Base-by-base conservation (phyloP, 2,329 filamentous ascomycete genomes). In the Colletotrichum musae region DNA sequence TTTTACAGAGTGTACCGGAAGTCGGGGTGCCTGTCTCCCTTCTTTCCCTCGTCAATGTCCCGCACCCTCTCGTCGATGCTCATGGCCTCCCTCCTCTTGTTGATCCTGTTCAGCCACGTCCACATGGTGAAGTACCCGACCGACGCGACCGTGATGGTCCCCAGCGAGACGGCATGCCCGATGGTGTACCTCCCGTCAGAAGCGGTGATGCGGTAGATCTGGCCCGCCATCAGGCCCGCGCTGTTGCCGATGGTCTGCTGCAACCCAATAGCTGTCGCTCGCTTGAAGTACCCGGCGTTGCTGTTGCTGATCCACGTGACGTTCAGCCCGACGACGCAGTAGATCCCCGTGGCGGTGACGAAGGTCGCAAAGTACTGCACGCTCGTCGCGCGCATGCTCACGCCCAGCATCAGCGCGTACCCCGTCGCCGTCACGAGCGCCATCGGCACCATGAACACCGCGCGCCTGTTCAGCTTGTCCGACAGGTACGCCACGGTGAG, bases 341-440 rank as follows among this genome's bases (percentile, higher is more conserved):
- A 68, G 1, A 70, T 68, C 0, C 68, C 64, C 0, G 68, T 70
- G 0, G 64, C 68, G 0, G 64, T 67, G 4, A 70, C 58, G 2
- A 70, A 68, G 0, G 64, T 70, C 0, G 68, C 68, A 13, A 70
- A 67, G 43, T 70, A 70, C 6, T 63, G 58, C 6, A 68, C 68
- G 5, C 21, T 13, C 0, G 68, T 67, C 0, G 58, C 41, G 68
- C 87, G 87, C 13, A 85, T 81, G 4, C 83, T 81, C 3, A 85
- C 77, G 3, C 83, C 84, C 52, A 81, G 82, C 28, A 88, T 77
- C 69, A 88, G 72, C 12, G 85, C 80, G 70, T 87, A 87, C 0
- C 86, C 86, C 2, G 84, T 61, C 0, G 89, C 88, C 36, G 89
- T 82, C 36, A 78, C 71, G 18, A 93, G 90, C 70, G 68, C 68